These are phyloP conservation scores for Prunus davidiana DNA, from an alignment of 306 rosid genomes.

Conservation along the genomic window DNA sequence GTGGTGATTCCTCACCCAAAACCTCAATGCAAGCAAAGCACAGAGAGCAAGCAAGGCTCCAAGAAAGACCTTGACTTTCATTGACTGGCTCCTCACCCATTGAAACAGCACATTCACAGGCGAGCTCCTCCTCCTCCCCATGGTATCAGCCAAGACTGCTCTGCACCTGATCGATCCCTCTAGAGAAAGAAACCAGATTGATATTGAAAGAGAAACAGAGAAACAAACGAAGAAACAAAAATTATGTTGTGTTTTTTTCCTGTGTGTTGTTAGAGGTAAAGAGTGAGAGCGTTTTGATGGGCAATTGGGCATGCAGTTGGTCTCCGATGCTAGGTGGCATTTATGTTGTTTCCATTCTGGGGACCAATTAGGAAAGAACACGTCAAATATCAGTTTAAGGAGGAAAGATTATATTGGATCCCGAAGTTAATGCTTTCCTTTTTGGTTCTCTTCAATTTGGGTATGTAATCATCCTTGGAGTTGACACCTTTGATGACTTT, in stretches of 20 bases:
- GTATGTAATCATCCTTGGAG: background rate
- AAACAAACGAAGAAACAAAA: background rate
- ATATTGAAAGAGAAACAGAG: background rate
- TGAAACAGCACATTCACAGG: constrained; percentile 29
- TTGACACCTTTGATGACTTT: background rate
- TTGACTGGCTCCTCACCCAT: constrained; percentile 51
- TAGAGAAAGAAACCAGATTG: background rate
- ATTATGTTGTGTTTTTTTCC: background rate
- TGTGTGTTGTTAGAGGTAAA: background rate
- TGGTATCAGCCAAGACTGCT: background rate
- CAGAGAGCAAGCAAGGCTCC: constrained; percentile 35
- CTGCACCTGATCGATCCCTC: background rate
- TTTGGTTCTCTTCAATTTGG: constrained; percentile 8
- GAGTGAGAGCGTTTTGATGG: constrained; percentile 4
- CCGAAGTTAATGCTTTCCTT: background rate
- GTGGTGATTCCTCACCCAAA: constrained; percentile 19
- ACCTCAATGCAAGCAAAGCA: constrained; percentile 43
- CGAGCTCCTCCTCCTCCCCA: constrained; percentile 52
- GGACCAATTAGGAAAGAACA: background rate
- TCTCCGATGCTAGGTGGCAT: background rate
- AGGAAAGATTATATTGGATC: background rate
- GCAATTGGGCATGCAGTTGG: constrained; percentile 26
- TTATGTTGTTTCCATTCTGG: background rate
- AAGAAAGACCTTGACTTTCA: constrained; percentile 45
- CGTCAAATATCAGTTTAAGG: background rate